Percentiles rank a stretch among this genome's conserved stretches.
Conservation (phyloP, 208 protist genomes). For the Spongospora subterranea region DNA sequence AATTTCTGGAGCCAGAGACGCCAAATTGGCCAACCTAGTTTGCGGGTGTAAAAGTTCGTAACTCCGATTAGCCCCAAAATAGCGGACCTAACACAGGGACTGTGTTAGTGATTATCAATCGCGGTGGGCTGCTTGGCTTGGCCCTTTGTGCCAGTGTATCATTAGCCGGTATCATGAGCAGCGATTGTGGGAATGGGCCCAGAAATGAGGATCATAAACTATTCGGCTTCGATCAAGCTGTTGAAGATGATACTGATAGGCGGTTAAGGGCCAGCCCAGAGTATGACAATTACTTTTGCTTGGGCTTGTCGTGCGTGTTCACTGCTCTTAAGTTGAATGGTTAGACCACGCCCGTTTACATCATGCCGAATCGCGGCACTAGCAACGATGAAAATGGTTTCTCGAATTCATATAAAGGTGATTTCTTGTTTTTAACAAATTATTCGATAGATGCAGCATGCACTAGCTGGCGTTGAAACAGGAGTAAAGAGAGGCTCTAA, state of each 20-base stretch:
- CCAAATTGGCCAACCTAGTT: no score
- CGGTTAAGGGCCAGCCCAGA: not conserved
- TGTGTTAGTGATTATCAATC: no score
- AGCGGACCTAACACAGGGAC: no score
- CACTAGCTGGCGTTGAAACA: not conserved
- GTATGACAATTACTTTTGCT: not conserved
- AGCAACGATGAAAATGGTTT: slow-evolving; percentile 63
- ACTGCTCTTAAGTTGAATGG: no score
- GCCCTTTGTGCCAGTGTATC: no score
- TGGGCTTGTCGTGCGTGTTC: not conserved
- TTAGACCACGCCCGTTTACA: slow-evolving; percentile 34
- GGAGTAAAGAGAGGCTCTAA: not conserved
- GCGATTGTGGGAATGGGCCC: no score
- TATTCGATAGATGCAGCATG: slow-evolving; percentile 46
- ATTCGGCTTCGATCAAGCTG: not conserved
- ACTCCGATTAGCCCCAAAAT: no score
- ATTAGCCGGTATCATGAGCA: no score
- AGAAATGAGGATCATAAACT: not conserved
- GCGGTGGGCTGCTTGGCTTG: no score
- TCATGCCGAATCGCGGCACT: slow-evolving; percentile 55
- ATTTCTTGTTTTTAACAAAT: not conserved
- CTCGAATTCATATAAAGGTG: not conserved
- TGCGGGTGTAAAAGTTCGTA: no score
- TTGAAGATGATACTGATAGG: not conserved
- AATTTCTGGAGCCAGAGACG: no score